Evolutionary conservation across 352 stramenopile genomes (phyloP).

Genomic region (Globisporangium yorkense): DNA sequence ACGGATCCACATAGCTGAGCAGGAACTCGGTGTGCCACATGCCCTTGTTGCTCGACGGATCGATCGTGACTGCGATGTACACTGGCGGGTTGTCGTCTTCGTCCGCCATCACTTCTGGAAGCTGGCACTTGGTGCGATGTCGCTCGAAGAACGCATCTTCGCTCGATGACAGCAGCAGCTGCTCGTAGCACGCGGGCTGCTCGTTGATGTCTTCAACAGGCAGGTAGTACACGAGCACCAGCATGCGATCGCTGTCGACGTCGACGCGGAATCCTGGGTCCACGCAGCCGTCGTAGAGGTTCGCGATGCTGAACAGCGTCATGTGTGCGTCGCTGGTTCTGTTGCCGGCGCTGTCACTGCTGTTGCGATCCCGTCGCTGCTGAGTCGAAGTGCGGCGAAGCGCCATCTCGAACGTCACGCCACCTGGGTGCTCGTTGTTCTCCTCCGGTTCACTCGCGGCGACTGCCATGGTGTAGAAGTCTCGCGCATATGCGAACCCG

Average conservation of each 20-base stretch:
- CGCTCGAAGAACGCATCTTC: constrained; percentile 13
- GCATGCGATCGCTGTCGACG: constrained; percentile 40
- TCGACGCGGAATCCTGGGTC: constrained; percentile 68
- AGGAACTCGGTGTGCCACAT: constrained; percentile 40
- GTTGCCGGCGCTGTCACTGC: background rate
- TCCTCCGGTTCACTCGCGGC: background rate
- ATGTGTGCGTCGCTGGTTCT: constrained; percentile 32
- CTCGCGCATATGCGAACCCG: constrained; percentile 34
- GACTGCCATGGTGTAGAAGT: constrained; percentile 40
- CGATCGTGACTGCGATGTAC: constrained; percentile 49
- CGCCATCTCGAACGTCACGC: constrained; percentile 69
- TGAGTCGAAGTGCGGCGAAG: constrained; percentile 18
- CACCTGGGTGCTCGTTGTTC: constrained; percentile 4
- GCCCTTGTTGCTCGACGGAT: constrained; percentile 22
- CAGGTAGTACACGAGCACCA: constrained; percentile 63
- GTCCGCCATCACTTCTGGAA: constrained; percentile 19
- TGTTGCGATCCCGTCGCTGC: background rate
- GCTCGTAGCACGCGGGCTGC: constrained; percentile 48
- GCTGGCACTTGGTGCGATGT: constrained; percentile 19
- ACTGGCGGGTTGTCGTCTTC: constrained; percentile 45
- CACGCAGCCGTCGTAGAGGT: constrained; percentile 49
- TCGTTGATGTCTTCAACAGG: constrained; percentile 27
- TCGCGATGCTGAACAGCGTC: constrained; percentile 70
- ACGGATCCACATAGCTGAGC: constrained; percentile 44
- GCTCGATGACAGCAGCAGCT: constrained; percentile 24